Evolutionary conservation across 352 stramenopile genomes (phyloP).

Genomic region (Phytophthora palmivora): DNA sequence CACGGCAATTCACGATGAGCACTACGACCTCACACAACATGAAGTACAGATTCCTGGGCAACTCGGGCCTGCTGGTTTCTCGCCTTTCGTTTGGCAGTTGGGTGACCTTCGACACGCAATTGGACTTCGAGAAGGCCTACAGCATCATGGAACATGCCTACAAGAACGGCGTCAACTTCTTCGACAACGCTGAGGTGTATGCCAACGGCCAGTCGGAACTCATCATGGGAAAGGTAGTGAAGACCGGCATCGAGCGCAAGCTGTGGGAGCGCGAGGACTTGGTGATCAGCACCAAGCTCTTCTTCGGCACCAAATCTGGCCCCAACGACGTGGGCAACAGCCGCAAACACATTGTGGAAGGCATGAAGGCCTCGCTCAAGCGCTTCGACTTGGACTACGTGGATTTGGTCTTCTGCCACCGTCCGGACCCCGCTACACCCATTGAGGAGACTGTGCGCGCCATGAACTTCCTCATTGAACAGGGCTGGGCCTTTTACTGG

Average conservation of each 20-base stretch:
- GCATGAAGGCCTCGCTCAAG: slow-evolving; percentile 65
- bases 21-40: slow-evolving; percentile 58
- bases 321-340: slow-evolving; percentile 51
- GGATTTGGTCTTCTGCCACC: slow-evolving; percentile 77
- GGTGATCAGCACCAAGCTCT: slow-evolving; percentile 77
- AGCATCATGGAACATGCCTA: slow-evolving; percentile 64
- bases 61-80: slow-evolving; percentile 59
- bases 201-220: slow-evolving; percentile 50
- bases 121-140: slow-evolving; percentile 69
- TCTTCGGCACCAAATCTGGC: slow-evolving; percentile 50
- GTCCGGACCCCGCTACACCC: slow-evolving; percentile 59
- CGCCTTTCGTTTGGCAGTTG: slow-evolving; percentile 60
- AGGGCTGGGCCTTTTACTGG: slow-evolving; percentile 62
- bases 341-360: slow-evolving; percentile 69
- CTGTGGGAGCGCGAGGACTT: slow-evolving; percentile 64
- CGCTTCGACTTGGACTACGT: slow-evolving; percentile 66
- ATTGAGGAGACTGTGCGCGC: slow-evolving; percentile 77
- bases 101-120: slow-evolving; percentile 57
- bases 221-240: slow-evolving; percentile 67
- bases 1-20: no score
- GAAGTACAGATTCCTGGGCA: slow-evolving; percentile 69
- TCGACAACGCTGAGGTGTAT: slow-evolving; percentile 74
- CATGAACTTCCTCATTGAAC: slow-evolving; percentile 69
- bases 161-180: slow-evolving; percentile 74
- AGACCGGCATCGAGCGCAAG: slow-evolving; percentile 53